Evolutionary conservation across 257 asterid species (phyloP).

Genomic region (Knoxia roxburghii): DNA sequence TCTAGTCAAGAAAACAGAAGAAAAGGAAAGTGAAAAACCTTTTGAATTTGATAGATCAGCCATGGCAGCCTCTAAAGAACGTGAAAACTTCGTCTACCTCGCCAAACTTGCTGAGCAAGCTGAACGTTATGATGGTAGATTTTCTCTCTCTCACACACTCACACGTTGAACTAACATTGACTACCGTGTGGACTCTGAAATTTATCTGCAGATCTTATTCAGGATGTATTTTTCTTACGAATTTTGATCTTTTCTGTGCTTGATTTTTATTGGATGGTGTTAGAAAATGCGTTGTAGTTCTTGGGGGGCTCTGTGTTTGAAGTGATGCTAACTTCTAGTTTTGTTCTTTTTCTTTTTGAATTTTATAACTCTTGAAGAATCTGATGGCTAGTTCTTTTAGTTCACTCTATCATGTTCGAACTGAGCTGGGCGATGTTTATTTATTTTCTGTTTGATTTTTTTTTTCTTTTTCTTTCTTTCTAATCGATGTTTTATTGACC

Average conservation of each 20-base stretch:
- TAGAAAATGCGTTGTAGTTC: neutral
- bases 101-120: slow-evolving; percentile 43
- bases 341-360: neutral
- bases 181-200: slow-evolving; percentile 2
- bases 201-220: slow-evolving; percentile 3
- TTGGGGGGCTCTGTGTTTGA: neutral
- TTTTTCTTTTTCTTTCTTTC: neutral
- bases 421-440: neutral
- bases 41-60: slow-evolving; percentile 21
- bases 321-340: neutral
- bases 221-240: neutral
- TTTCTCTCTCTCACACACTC: slow-evolving; percentile 6
- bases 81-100: slow-evolving; percentile 30
- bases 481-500: neutral
- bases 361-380: too few species aligned
- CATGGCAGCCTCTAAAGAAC: slow-evolving; percentile 32
- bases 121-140: slow-evolving; percentile 37
- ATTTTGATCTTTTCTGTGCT: neutral
- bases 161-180: neutral
- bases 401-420: neutral
- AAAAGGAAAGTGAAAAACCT: neutral
- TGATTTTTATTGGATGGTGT: neutral
- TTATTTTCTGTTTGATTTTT: neutral
- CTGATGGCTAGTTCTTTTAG: neutral
- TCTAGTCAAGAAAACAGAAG: neutral